Percentiles rank a stretch among this genome's conserved stretches.
These are phyloP conservation scores for Pseudonitzschia multistriata DNA, from an alignment of 108 stramenopile genomes.

Conservation along the genomic window DNA sequence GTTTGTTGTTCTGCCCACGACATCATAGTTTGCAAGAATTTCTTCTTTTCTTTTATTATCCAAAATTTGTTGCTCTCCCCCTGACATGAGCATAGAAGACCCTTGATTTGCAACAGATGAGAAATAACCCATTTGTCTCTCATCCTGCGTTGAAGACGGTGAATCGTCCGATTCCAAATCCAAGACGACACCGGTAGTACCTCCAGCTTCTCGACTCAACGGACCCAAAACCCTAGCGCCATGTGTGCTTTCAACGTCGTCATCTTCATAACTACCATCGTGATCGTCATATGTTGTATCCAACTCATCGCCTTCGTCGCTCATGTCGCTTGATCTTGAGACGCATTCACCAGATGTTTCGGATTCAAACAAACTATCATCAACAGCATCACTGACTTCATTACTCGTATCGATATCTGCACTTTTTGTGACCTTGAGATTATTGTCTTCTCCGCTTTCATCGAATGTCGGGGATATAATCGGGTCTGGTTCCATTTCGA, in stretches of 20 bases:
- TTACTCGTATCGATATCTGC: not conserved
- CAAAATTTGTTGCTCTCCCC: conserved; percentile 1
- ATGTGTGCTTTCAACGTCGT: conserved; percentile 10
- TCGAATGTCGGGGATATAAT: not conserved
- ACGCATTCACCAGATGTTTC: not conserved
- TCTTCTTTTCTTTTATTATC: conserved; percentile 1
- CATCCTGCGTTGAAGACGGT: conserved; percentile 5
- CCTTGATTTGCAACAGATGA: conserved; percentile 19
- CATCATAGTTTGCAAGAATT: conserved; percentile 24
- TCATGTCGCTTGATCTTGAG: not conserved
- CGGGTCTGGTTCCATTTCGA: not conserved
- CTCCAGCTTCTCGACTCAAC: conserved; percentile 58
- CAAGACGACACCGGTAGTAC: conserved; percentile 75
- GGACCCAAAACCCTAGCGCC: conserved; percentile 61
- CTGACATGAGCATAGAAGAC: conserved; percentile 4
- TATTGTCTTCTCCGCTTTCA: not conserved
- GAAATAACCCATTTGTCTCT: conserved; percentile 13
- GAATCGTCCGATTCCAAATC: conserved; percentile 32
- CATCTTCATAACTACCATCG: conserved; percentile 24
- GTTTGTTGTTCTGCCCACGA: conserved; percentile 9
- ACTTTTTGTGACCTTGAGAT: not conserved
- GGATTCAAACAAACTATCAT: conserved; percentile 6
- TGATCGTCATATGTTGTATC: not conserved
- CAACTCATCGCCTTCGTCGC: conserved; percentile 2
- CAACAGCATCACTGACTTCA: not conserved